These are phyloP conservation scores for Harringtonia lauricola DNA, from an alignment of 2,329 filamentous ascomycete species.

Conservation along the genomic window DNA sequence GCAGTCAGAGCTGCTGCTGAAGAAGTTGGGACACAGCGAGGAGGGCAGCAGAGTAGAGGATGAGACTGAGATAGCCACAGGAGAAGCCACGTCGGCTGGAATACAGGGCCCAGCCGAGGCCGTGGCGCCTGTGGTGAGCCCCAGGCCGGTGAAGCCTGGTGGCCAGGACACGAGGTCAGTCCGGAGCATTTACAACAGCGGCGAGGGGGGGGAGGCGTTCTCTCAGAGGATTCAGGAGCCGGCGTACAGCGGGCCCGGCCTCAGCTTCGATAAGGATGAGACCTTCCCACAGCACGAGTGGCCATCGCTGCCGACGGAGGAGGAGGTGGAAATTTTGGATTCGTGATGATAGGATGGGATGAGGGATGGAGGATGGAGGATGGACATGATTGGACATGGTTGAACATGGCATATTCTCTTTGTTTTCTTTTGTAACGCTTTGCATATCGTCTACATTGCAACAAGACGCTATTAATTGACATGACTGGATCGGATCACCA, in stretches of 20 bases:
- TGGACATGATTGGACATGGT: not conserved
- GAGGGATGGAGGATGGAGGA: not conserved
- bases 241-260: slow-evolving; percentile 38
- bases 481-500: slow-evolving; percentile 17
- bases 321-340: slow-evolving; percentile 28
- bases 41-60: too few relatives aligned
- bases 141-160: slow-evolving; percentile 20
- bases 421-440: too few relatives aligned
- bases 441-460: too few relatives aligned
- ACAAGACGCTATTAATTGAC: too few relatives aligned
- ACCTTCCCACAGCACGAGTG: slow-evolving; percentile 19
- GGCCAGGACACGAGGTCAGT: slow-evolving; percentile 15
- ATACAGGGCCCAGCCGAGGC: slow-evolving; percentile 29
- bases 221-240: slow-evolving; percentile 25
- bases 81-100: slow-evolving; percentile 27
- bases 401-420: not conserved
- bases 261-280: slow-evolving; percentile 41
- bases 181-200: slow-evolving; percentile 13
- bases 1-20: slow-evolving; percentile 51
- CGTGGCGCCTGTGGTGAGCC: slow-evolving; percentile 23
- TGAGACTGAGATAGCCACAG: slow-evolving; percentile 16
- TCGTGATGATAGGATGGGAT: not conserved
- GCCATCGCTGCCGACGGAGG: slow-evolving; percentile 26
- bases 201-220: not conserved
- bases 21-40: slow-evolving; percentile 32